phyloP scores from a whole-genome alignment of 768 basidiomycete species.

The Boletus insuetus region DNA sequence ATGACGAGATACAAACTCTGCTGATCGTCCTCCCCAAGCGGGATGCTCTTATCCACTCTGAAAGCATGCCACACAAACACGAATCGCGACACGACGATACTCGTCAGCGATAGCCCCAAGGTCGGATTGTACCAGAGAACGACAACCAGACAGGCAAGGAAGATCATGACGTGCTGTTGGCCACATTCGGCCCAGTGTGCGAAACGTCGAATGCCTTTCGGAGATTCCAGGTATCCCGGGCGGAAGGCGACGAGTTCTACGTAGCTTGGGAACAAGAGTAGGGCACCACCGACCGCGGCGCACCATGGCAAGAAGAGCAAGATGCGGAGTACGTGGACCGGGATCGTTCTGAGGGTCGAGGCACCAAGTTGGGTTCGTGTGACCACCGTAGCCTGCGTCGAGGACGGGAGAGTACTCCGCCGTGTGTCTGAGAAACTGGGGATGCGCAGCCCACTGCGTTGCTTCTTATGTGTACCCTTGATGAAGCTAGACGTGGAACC shows the following conservation, averaged over 20 bases:
- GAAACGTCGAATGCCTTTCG: constrained; percentile 35
- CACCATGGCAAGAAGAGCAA: constrained; percentile 37
- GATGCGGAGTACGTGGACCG: constrained; percentile 9
- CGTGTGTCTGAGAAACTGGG: constrained; percentile 9
- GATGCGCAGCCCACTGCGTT: constrained; percentile 11
- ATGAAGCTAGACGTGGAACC: constrained; percentile 14
- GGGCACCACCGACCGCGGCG: constrained; percentile 31
- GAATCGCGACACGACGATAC: constrained; percentile 19
- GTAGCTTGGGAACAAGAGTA: constrained; percentile 29
- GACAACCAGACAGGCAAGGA: constrained; percentile 23
- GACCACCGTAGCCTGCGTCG: neutral
- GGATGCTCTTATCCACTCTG: constrained; percentile 20
- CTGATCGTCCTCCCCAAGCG: constrained; percentile 32
- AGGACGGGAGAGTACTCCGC: neutral
- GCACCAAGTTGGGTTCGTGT: neutral
- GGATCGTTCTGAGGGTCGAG: neutral
- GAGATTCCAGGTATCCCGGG: constrained; percentile 28
- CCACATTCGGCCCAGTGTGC: constrained; percentile 38
- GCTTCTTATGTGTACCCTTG: constrained; percentile 3
- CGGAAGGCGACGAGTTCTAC: constrained; percentile 29
- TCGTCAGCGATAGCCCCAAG: constrained; percentile 21
- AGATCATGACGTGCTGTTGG: constrained; percentile 33
- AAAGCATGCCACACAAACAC: constrained; percentile 30
- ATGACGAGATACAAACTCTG: constrained; percentile 35
- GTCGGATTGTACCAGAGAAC: constrained; percentile 18